These are phyloP conservation scores for Lyophyllum semitale DNA, from an alignment of 768 basidiomycete species.

Conservation along the genomic window DNA sequence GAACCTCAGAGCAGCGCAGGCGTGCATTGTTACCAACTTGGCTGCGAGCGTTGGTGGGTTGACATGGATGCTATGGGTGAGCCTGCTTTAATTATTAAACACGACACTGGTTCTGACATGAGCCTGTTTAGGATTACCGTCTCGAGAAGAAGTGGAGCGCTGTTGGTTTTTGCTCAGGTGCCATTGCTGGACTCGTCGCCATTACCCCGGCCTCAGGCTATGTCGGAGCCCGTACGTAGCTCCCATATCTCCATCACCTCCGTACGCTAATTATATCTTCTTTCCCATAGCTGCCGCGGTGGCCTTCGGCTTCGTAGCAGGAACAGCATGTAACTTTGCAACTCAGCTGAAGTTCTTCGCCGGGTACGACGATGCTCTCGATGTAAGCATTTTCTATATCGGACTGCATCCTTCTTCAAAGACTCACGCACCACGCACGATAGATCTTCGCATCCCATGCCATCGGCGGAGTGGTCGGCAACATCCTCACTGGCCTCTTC, in stretches of 20 bases:
- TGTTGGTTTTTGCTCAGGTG: slow-evolving; percentile 95
- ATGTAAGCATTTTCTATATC: slow-evolving; percentile 48
- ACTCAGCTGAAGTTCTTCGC: slow-evolving; percentile 89
- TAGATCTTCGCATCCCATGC: slow-evolving; percentile 90
- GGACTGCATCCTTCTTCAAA: no score
- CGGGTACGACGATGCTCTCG: slow-evolving; percentile 78
- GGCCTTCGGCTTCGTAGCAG: slow-evolving; percentile 82
- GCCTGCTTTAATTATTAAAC: slow-evolving; percentile 8
- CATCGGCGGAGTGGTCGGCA: slow-evolving; percentile 79
- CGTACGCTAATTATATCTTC: background rate
- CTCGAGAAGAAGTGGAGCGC: slow-evolving; percentile 92
- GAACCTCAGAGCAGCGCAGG: slow-evolving; percentile 83
- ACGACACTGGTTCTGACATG: background rate
- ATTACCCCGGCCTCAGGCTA: slow-evolving; percentile 86
- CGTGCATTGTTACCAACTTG: slow-evolving; percentile 92
- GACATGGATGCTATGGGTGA: slow-evolving; percentile 90
- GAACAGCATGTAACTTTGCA: slow-evolving; percentile 90
- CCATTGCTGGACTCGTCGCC: slow-evolving; percentile 86
- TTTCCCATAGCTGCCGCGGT: slow-evolving; percentile 67
- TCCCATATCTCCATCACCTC: background rate
- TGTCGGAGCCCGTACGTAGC: slow-evolving; percentile 69
- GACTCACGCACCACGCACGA: background rate
- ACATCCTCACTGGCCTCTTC: slow-evolving; percentile 85
- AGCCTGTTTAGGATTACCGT: slow-evolving; percentile 70
- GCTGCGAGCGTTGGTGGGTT: slow-evolving; percentile 87